Evolutionary conservation across 1,284 basidiomycete genomes (phyloP), one percentile per base, ranked within the genome.

Genomic region (Fistulinella cinereoalba): DNA sequence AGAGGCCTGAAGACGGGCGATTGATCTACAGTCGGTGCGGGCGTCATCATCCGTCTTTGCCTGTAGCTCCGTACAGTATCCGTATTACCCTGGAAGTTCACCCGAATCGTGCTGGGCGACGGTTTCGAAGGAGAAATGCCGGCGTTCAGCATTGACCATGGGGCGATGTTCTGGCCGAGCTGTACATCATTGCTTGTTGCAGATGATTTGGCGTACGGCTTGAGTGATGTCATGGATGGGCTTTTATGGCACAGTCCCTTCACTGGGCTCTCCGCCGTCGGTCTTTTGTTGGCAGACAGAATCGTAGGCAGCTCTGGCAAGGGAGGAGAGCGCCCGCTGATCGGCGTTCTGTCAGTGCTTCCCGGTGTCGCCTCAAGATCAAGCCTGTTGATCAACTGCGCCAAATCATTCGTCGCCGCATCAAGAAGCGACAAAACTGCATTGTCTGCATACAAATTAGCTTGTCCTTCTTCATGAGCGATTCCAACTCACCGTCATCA

Each of bases 341-440:
- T 48, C 0, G 79, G 78, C 0, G 77, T 76, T 44, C 69, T 55
- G 37, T 77, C 75, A 3, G 75, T 72, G 1, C 77, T 77, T 15
- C 70, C 69, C 0, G 86, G 87, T 0, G 87, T 88, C 4, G 84
- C 83, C 56, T 88, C 80, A 3, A 89, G 71, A 55, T 90, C 85
- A 21, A 90, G 71, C 18, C 77, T 75, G 53, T 82, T 85, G 64
- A 91, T 86, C 12, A 91, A 70, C 40, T 79, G 77, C 0, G 85
- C 88, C 2, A 91, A 72, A 37, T 90, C 88, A 44, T 87, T 80
- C 0, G 87, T 89, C 0, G 83, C 88, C 0, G 82, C 84, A 49
- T 84, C 83, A 18, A 90, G 65, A 18, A 88, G 75, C 0, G 80
- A 85, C 2, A 89, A 60, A n/a, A 79, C 77, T 47, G 75, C 86